Evolutionary conservation across 1,284 basidiomycete genomes (phyloP).

Genomic region (Garcileccinum viscosum): DNA sequence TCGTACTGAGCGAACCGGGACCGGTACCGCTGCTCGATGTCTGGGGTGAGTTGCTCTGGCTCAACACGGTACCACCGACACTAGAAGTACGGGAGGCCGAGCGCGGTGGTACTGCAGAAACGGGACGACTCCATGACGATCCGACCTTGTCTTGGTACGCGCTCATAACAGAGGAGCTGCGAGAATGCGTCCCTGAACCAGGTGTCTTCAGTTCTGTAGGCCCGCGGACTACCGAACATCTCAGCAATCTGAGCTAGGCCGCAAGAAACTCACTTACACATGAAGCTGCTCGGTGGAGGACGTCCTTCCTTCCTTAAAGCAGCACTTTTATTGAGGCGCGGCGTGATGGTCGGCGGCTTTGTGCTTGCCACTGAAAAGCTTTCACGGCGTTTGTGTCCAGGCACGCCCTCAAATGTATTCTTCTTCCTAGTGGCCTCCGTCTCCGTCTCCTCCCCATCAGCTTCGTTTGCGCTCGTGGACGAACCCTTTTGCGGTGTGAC

Average conservation of each 20-base stretch:
- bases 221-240: conserved; percentile 45
- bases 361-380: conserved; percentile 72
- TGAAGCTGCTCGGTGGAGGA: conserved; percentile 66
- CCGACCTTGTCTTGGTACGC: conserved; percentile 28
- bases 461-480: conserved; percentile 31
- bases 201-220: conserved; percentile 49
- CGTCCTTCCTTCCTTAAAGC: conserved; percentile 57
- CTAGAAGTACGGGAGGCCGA: conserved; percentile 33
- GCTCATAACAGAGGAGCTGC: conserved; percentile 47
- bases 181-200: conserved; percentile 42
- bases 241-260: conserved; percentile 2
- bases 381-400: conserved; percentile 81
- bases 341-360: conserved; percentile 63
- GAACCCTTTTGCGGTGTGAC: conserved; percentile 16
- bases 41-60: conserved; percentile 35
- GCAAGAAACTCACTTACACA: conserved; percentile 52
- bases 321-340: conserved; percentile 74
- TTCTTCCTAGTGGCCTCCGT: conserved; percentile 36
- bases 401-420: conserved; percentile 74
- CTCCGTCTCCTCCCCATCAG: conserved; percentile 41
- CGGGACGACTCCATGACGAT: conserved; percentile 23
- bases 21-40: conserved; percentile 38
- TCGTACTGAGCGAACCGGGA: conserved; percentile 34
- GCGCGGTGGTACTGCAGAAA: conserved; percentile 34
- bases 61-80: conserved; percentile 6